Evolutionary conservation across 2,329 filamentous ascomycete species (phyloP), one percentile per base, ranked within the genome.

Genomic region (Plenodomus lindquistii): DNA sequence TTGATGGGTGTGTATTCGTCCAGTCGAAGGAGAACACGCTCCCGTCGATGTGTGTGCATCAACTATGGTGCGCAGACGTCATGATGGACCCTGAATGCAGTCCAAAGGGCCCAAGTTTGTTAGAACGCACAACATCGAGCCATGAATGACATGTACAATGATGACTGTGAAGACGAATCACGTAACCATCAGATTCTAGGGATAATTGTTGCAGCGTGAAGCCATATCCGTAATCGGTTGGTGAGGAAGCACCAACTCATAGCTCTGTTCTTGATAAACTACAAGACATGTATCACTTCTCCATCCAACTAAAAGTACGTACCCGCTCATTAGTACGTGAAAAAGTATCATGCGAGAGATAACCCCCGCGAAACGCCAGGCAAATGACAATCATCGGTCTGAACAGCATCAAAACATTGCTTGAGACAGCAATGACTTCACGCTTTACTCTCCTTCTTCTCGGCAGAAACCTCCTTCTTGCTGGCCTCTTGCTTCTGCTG

Each of bases 401-500:
- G 1, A 6, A 43, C 18, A 44, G 37, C 17, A 17, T 15, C 24
- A n/a, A n/a, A 31, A 35, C 7, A 48, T 21, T 35, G 17, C 15
- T 15, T 27, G 27, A 21, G 19, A 10, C 18, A 4, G 6, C 13
- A 20, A 15, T 19, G 16, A 16, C 11, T 20, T 31, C 50, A 53
- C 27, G 51, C 37, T 35, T 58, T 56, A 10, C 48, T 39, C 36
- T 65, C 53, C 44, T 65, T 60, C 48, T 64, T 57, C n/a, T 63
- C 48, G 15, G 61, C 55, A 43, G 61, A 54, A 24, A 55, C 34
- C 39, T 57, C 43, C 27, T 58, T 43, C 44, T 59, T 44, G 42
- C 60, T 55, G 7, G 55, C 52, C 40, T 54, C 44, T 9, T 55
- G 54, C 11, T 31, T 31, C 9, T 31, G 27, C 21, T 57, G 50